phyloP scores from a whole-genome alignment of 768 basidiomycete genomes.

The Nidula microcarpa region DNA sequence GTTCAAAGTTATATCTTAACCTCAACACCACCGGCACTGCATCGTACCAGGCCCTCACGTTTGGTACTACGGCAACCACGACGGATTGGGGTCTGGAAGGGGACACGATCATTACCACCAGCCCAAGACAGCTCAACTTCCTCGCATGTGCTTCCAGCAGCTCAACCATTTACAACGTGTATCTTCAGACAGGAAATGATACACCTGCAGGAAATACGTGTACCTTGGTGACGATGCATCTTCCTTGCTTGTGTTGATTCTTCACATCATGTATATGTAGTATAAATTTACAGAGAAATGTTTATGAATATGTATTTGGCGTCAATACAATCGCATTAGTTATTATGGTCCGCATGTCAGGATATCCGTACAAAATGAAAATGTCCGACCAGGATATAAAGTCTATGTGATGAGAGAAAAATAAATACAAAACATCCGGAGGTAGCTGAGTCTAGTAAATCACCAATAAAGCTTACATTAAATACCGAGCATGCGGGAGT shows the following conservation, averaged over 20 bases:
- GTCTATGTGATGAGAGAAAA: background rate
- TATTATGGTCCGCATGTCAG: background rate
- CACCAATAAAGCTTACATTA: no score
- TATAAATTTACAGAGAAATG: background rate
- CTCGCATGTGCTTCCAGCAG: slow-evolving; percentile 44
- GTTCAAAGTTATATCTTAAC: slow-evolving; percentile 46
- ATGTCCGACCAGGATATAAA: background rate
- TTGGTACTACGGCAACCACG: slow-evolving; percentile 42
- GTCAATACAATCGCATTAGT: no score
- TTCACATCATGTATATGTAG: background rate
- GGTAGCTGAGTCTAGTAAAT: no score
- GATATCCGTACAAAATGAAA: background rate
- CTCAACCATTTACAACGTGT: slow-evolving; percentile 39
- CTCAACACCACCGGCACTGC: slow-evolving; percentile 35
- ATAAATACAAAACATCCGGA: background rate
- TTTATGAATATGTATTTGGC: background rate
- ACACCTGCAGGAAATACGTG: slow-evolving; percentile 34
- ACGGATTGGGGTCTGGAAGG: slow-evolving; percentile 57
- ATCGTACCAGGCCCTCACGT: slow-evolving; percentile 45
- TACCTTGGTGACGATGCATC: slow-evolving; percentile 35
- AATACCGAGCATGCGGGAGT: no score
- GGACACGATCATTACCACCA: slow-evolving; percentile 55
- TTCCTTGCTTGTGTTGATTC: slow-evolving; percentile 38
- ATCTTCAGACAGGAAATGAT: slow-evolving; percentile 49
- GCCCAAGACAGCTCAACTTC: slow-evolving; percentile 51